Base-by-base conservation (phyloP, 1,139 yeast species). In the Pichia sp. region DNA sequence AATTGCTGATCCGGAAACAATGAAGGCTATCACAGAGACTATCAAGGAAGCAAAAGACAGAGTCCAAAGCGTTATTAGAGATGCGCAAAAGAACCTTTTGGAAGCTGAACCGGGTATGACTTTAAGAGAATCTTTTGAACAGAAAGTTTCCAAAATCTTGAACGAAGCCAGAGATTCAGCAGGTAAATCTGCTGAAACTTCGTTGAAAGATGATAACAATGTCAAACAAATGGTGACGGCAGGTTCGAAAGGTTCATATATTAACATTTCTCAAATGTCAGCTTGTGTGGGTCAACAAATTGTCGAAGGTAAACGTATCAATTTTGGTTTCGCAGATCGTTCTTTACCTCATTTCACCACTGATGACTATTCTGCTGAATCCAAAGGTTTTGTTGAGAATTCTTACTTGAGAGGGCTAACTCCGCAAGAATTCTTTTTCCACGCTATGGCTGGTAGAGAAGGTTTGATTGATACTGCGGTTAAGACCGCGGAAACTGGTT, bases 381-480 rank as follows among this genome's bases (percentile, higher is more conserved):
- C 97, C 4, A 90, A 91, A 70, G 99, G 99, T 61, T 95, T 95
- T 66, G 96, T 95, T 62, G 99, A 93, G 73, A 95, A 95, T 68
- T 95, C 99, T 12, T 95, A 93, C 67, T 79, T 93, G 68, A 85
- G 99, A 78, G 99, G 99, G 46, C 79, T 95, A 67, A 93, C 99
- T 16, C 99, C 99, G 43, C 99, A 93, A 73, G 99, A 95, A 72
- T 95, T 95, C 73, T 95, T 95, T 71, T 93, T 93, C 87, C 99
- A 95, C 72, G 99, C 99, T 54, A 95, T 95, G 99, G 99, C 99
- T 66, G 99, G 99, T 80, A 90, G 99, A 81, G 99, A 93, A 77
- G 99, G 99, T 83, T 82, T 93, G 71, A 93, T 93, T 72, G 99
- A 93, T 82, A 93, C 99, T 48, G 70, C 70, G 3, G 99, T 95